A percentile compares a stretch with the other conserved stretches of the same genome.
phyloP scores from a whole-genome alignment of 108 stramenopile genomes.

The Discostella stelligeroides region DNA sequence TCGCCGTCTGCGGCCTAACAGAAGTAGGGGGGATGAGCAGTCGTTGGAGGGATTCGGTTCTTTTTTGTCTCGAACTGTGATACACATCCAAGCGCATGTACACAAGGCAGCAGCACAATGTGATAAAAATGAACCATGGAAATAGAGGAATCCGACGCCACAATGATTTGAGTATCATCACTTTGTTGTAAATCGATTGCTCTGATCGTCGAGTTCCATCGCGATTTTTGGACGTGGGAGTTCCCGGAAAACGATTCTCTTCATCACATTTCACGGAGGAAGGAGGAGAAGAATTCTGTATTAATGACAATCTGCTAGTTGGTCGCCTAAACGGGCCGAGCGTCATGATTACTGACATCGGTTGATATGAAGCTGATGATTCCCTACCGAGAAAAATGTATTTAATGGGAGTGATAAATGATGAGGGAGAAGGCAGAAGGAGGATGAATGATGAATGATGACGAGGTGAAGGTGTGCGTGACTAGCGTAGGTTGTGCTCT shows the following conservation, averaged over 20 bases:
- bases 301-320: neutral
- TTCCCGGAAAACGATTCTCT: neutral
- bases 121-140: neutral
- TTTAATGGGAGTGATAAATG: no score
- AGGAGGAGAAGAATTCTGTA: neutral
- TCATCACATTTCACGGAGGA: neutral
- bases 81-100: neutral
- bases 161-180: neutral
- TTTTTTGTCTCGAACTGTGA: neutral
- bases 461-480: no score
- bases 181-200: neutral
- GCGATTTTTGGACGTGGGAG: neutral
- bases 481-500: no score
- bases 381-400: no score
- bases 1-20: neutral
- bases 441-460: no score
- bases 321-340: neutral
- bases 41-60: neutral
- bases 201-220: neutral
- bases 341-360: no score
- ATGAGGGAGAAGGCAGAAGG: no score
- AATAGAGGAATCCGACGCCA: neutral
- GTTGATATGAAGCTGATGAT: no score
- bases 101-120: slow-evolving; percentile 2
- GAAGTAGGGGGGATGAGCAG: neutral